phyloP scores from a whole-genome alignment of 192 early-diverging fungal genomes.

The Linderina pennispora region DNA sequence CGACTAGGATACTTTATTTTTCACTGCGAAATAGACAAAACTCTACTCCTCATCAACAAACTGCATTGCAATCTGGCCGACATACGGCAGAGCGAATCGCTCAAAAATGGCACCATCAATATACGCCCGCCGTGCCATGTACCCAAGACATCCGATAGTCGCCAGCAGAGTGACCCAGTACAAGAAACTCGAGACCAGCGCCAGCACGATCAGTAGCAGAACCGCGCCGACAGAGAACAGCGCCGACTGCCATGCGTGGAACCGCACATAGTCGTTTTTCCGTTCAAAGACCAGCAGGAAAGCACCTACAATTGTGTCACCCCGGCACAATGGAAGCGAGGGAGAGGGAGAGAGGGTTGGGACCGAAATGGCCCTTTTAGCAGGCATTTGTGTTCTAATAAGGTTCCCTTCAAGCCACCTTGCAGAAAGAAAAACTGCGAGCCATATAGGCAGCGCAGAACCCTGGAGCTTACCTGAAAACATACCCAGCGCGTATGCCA shows the following conservation, averaged over 20 bases:
- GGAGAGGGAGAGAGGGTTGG: no score
- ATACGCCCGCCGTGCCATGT: slow-evolving; percentile 59
- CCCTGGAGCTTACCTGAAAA: slow-evolving; percentile 46
- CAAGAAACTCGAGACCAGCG: slow-evolving; percentile 26
- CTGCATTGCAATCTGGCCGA: slow-evolving; percentile 57
- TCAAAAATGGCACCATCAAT: slow-evolving; percentile 62
- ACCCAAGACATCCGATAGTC: slow-evolving; percentile 3
- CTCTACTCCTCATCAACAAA: slow-evolving; percentile 67
- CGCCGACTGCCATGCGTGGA: slow-evolving; percentile 51
- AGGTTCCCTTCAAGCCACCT: no score
- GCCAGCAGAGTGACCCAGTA: slow-evolving; percentile 39
- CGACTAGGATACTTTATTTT: slow-evolving; percentile 19
- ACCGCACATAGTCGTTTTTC: slow-evolving; percentile 62
- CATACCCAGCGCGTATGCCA: slow-evolving; percentile 59
- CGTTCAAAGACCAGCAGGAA: slow-evolving; percentile 66
- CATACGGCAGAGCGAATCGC: slow-evolving; percentile 62
- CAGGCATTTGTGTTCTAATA: no score
- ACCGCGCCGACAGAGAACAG: slow-evolving; percentile 27
- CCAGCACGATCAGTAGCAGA: slow-evolving; percentile 22
- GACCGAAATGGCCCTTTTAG: no score
- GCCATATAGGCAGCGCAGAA: no score
- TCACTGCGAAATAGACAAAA: not conserved
- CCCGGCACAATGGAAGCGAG: no score
- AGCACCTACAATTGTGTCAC: slow-evolving; percentile 55
- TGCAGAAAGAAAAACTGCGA: no score